These are phyloP conservation scores for Leptographium galeiforme DNA, from an alignment of 2,329 filamentous ascomycete species.

Conservation along the genomic window DNA sequence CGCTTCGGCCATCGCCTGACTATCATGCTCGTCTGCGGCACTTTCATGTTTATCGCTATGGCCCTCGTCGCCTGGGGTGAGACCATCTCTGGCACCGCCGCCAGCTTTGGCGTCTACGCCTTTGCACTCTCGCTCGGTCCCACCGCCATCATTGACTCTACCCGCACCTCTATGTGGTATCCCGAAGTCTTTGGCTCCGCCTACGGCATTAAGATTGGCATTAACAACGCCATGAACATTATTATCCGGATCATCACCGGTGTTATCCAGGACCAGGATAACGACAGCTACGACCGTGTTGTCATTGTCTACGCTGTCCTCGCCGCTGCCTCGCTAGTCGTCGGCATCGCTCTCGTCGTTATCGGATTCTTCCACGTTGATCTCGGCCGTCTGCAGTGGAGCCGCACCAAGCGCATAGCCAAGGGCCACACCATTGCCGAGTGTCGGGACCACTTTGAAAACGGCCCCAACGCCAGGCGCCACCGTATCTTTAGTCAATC, in stretches of 20 bases:
- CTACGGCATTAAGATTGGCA: conserved; percentile 45
- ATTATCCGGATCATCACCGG: conserved; percentile 44
- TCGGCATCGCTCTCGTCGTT: conserved; percentile 18
- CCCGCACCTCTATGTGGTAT: conserved; percentile 40
- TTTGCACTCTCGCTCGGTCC: conserved; percentile 41
- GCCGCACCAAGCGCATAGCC: conserved; percentile 34
- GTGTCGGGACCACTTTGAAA: conserved; percentile 20
- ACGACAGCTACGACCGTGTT: conserved; percentile 41
- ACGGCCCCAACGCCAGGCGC: neutral
- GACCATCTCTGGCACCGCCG: conserved; percentile 36
- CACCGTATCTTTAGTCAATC: conserved; percentile 16
- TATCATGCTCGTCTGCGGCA: conserved; percentile 26
- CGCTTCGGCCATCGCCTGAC: conserved; percentile 28
- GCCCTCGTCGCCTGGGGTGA: conserved; percentile 38
- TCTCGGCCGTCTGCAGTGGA: conserved; percentile 42
- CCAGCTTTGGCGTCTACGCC: conserved; percentile 46
- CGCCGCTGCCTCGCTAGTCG: conserved; percentile 32
- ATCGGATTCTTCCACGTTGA: conserved; percentile 24
- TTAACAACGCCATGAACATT: conserved; percentile 51
- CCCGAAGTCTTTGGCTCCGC: conserved; percentile 41
- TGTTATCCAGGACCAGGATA: conserved; percentile 42
- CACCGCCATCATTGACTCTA: conserved; percentile 45
- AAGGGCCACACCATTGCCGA: conserved; percentile 28
- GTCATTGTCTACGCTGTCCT: conserved; percentile 42
- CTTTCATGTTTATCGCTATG: conserved; percentile 39